phyloP scores from a whole-genome alignment of 345 rosid species.

The Lenwebbia sp. region DNA sequence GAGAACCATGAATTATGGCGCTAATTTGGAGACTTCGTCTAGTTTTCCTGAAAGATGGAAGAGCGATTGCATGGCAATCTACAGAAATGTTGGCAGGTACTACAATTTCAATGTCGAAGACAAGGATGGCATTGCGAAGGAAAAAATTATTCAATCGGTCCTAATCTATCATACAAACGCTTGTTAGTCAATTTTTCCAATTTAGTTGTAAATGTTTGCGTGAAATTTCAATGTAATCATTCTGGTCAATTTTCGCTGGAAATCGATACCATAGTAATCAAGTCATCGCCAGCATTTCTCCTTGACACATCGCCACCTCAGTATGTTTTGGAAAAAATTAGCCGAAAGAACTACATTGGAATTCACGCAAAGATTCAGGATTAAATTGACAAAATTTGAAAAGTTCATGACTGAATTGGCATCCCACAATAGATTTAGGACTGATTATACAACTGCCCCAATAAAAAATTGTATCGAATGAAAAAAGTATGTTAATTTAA shows the following conservation, averaged over 20 bases:
- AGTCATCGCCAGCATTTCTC: not conserved
- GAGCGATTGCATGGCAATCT: not conserved
- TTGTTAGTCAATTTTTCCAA: not conserved
- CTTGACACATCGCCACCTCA: fast-evolving
- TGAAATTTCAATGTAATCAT: fast-evolving
- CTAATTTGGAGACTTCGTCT: not conserved
- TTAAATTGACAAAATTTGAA: not conserved
- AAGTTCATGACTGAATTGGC: fast-evolving
- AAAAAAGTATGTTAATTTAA: not conserved
- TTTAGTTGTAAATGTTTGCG: not conserved
- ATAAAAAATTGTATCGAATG: not conserved
- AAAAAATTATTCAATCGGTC: fast-evolving
- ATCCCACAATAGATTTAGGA: fast-evolving
- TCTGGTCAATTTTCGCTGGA: not conserved
- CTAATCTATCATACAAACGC: not conserved
- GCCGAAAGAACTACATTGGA: not conserved
- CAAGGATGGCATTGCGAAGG: not conserved
- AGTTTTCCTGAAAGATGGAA: fast-evolving
- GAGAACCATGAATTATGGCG: not conserved
- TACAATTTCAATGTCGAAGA: not conserved
- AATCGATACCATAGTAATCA: not conserved
- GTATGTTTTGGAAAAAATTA: fast-evolving
- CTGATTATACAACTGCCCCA: not conserved
- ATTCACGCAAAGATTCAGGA: not conserved
- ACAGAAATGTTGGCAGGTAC: not conserved